A percentile compares a stretch with the other conserved stretches of the same genome.
These are phyloP conservation scores for Lactifluus piperatus DNA, from an alignment of 768 basidiomycete genomes.

Conservation along the genomic window DNA sequence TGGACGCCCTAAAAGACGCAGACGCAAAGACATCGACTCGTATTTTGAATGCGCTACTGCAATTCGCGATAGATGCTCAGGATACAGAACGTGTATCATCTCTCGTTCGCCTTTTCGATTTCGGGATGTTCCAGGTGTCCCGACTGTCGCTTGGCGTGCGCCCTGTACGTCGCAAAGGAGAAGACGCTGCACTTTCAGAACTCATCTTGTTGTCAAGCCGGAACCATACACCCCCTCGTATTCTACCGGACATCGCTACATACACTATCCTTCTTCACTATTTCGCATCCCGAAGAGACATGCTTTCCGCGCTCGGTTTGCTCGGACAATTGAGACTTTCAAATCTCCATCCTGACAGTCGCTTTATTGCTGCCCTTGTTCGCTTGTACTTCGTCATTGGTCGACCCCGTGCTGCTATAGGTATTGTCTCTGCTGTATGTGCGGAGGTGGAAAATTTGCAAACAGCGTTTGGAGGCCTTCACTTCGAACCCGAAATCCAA, in stretches of 20 bases:
- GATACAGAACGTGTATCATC: slow-evolving; percentile 41
- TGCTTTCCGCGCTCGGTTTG: background rate
- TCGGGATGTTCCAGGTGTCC: slow-evolving; percentile 6
- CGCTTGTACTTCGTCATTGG: slow-evolving; percentile 12
- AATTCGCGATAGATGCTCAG: slow-evolving; percentile 45
- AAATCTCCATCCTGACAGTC: slow-evolving; percentile 9
- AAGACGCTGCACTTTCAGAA: background rate
- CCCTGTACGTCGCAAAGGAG: slow-evolving; percentile 9
- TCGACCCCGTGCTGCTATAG: slow-evolving; percentile 6
- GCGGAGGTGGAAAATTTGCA: background rate
- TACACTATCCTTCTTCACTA: slow-evolving; percentile 19
- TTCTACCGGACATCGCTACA: slow-evolving; percentile 19
- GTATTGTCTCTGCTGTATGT: slow-evolving; percentile 5
- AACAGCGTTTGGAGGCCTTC: background rate
- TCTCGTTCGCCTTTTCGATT: slow-evolving; percentile 42
- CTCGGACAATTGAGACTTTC: slow-evolving; percentile 7
- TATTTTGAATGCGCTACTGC: slow-evolving; percentile 64
- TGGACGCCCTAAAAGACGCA: slow-evolving; percentile 39
- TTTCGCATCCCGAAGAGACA: slow-evolving; percentile 2
- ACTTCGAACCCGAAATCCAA: background rate
- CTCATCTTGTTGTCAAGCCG: background rate
- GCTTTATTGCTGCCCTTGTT: slow-evolving; percentile 17
- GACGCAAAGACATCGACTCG: slow-evolving; percentile 35
- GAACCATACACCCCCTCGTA: background rate
- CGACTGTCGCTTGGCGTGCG: slow-evolving; percentile 3